Base-by-base conservation (phyloP, 2,329 filamentous ascomycete genomes). In the Dryadomyces quercivorus region DNA sequence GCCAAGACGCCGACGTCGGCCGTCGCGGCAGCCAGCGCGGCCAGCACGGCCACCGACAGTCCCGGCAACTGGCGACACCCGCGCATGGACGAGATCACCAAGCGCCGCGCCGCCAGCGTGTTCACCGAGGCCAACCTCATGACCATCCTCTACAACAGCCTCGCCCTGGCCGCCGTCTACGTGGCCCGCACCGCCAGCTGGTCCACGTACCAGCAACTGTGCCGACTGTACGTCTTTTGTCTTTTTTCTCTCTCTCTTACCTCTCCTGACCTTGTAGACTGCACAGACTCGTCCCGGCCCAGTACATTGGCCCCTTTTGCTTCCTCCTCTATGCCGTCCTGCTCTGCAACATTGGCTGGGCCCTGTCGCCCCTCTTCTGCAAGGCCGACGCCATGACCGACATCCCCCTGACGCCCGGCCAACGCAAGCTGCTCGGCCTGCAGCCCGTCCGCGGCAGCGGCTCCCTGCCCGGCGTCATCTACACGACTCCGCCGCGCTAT, bases 51-150 rank as follows among this genome's bases (percentile, higher is more conserved):
- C 21, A 64, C 69, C 31, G 78, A 81, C 53, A 81, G 77, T 62
- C 79, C 88, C 7, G 91, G 92, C 54, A 88, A 84, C 65, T 98
- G 93, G 92, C 81, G 84, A 64, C 93, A 98, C 67, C 93, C 93
- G 38, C 83, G 85, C 59, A 77, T 96, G 60, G 79, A 89, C 63
- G 92, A 97, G 70, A 94, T 98, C 65, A 82, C 86, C 16, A 79
- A 80, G 59, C 83, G 93, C 52, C 87, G 90, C 65, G 84, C 88
- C 66, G 84, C 84, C 20, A 82, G 83, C 15, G 86, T 77, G 50
- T 95, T 97, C 67, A 82, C 84, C 55, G 83, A 91, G 61, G 80
- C 80, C 65, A 92, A 95, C 60, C 70, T 93, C 50, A 78, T 75
- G 57, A 79, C 76, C 53, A 81, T 95, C 52, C 65, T 81, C 34